phyloP scores from a whole-genome alignment of 768 basidiomycete genomes.

The Suillus alpinus region DNA sequence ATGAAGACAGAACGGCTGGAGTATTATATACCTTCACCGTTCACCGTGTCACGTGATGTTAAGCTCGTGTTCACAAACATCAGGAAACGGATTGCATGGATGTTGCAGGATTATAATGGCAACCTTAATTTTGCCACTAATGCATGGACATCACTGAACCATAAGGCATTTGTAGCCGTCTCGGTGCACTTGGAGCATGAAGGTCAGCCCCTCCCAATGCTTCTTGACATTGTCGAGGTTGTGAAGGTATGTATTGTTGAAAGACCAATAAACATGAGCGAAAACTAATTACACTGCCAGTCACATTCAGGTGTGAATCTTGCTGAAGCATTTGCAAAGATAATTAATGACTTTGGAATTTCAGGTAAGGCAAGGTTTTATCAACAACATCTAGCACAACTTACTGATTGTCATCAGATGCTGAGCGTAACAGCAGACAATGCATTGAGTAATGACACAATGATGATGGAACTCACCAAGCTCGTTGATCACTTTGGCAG shows the following conservation, averaged over 20 bases:
- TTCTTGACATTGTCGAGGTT: slow-evolving; percentile 25
- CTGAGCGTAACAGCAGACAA: slow-evolving; percentile 22
- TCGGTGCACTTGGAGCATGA: slow-evolving; percentile 18
- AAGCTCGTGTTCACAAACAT: neutral
- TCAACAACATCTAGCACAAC: neutral
- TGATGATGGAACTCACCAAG: slow-evolving; percentile 16
- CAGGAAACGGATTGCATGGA: slow-evolving; percentile 9
- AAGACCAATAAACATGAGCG: neutral
- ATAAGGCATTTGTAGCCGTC: slow-evolving; percentile 19
- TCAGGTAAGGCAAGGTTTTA: slow-evolving; percentile 4
- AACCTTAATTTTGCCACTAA: slow-evolving; percentile 24
- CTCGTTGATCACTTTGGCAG: slow-evolving; percentile 13
- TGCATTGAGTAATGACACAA: slow-evolving; percentile 25
- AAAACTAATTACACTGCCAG: slow-evolving; percentile 3
- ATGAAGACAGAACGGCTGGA: no score
- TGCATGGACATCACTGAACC: slow-evolving; percentile 28
- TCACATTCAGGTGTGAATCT: slow-evolving; percentile 18
- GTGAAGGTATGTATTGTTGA: slow-evolving; percentile 8
- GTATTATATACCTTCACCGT: no score
- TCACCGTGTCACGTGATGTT: no score
- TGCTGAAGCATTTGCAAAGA: slow-evolving; percentile 13
- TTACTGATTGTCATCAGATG: slow-evolving; percentile 15
- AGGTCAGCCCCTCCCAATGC: slow-evolving; percentile 10
- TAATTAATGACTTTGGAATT: slow-evolving; percentile 23
- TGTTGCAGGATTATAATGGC: slow-evolving; percentile 18